Evolutionary conservation across 768 basidiomycete species (phyloP), one percentile per base, ranked within the genome.

Genomic region (Trichaptum fuscoviolaceum): DNA sequence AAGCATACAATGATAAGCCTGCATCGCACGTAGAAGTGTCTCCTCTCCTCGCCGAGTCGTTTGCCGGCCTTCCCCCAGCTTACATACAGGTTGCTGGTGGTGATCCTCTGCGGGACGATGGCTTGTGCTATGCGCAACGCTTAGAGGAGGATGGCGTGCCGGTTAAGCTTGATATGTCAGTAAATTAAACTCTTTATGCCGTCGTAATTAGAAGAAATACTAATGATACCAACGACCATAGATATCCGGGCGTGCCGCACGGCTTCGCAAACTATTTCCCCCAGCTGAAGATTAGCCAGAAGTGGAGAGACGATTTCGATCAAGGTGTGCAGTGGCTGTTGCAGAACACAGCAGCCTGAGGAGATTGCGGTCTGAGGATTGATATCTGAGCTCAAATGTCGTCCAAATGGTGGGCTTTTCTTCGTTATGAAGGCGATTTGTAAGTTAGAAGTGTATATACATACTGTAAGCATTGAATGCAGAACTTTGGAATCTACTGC

Each of bases 41-140:
- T 12, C 67, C 68, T 2, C 62, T 69, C 15, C 59, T 69, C 20
- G 35, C 65, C 30, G 27, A 68, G 2, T 52, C 59, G 12, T 64
- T 67, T 60, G 63, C 60, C 7, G 64, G 66, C 20, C 68, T 72
- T 15, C 68, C 71, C 9, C 68, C 64, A 0, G 63, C 68, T 17
- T 65, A 61, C 35, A 58, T 72, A 1, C 71, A 70, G 15, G 66
- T 69, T 4, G 65, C 64, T 58, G 71, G 71, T n/a, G 62, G 65
- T 17, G 71, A 72, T 27, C 68, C 69, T 15, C 63, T 70, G n/a
- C 68, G 71, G 27, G 71, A 72, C 35, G 70, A 70, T 26, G 70
- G 65, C 6, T 25, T 72, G 12, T 35, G 68, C 18, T 72, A 69
- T 57, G 71, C 65, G 30, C 63, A 64, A 23, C 35, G 65, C 27